Base-by-base conservation (phyloP, 768 basidiomycete species). In the Auricularia sp. region DNA sequence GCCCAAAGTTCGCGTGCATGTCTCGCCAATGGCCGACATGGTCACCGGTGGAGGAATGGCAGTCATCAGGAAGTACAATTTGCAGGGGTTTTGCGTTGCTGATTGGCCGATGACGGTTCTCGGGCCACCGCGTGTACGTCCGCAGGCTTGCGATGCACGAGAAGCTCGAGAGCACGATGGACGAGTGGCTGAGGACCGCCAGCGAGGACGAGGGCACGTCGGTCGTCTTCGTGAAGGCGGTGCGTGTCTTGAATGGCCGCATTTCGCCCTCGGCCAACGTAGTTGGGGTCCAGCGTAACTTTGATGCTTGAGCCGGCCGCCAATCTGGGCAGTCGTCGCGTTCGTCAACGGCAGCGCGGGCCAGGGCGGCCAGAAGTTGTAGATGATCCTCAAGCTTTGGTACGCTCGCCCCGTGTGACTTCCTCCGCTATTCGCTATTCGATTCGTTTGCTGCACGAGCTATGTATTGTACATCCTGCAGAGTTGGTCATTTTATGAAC, bases 41-140 rank as follows among this genome's bases (percentile, higher is more conserved):
- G 29, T 29, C 29, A 29, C 29, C 29, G 29, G 0, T 29, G 29
- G 29, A 29, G 29, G 0, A 29, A 29, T 3, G 29, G 29, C 29
- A 29, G 29, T 29, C 29, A 29, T 2, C 29, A 29, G 29, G 29
- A 29, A 29, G 29, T 29, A 29, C 29, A 29, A 29, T 29, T 29
- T 29, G 29, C 29, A 29, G 29, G 2, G 29, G 29, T 29, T 29
- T 2, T 29, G 29, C 0, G 2, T 29, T 29, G 29, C 29, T 2
- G 29, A 29, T 29, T 29, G 2, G 29, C 29, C 29, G 29, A 2
- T 29, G 29, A 29, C 29, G 29, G 83, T 87, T 1, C 34, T 7
- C 29, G 29, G 29, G 56, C 14, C 4, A n/a, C 56, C 16, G 23
- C 56, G 56, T 59, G 21, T 59, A 29, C 34, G 2, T 59, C 6